phyloP scores from a whole-genome alignment of 2,329 filamentous ascomycete genomes.

The Botrytis tulipae region DNA sequence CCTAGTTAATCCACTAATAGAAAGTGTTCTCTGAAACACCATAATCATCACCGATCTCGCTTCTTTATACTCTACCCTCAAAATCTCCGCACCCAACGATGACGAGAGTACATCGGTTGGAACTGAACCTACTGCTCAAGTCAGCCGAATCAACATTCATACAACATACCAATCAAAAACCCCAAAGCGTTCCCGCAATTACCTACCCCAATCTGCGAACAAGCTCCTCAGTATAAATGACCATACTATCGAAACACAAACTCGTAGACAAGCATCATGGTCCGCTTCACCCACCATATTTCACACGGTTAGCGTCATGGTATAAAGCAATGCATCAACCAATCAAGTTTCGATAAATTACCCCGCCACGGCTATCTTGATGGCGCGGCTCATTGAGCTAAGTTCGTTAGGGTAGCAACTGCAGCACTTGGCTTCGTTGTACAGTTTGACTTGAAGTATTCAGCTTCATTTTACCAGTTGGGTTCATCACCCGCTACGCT shows the following conservation, averaged over 20 bases:
- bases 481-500: background rate
- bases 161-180: background rate
- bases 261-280: background rate
- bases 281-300: background rate
- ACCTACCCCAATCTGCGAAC: background rate
- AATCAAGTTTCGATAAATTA: background rate
- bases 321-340: accelerated
- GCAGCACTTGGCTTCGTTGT: background rate
- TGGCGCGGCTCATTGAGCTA: background rate
- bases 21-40: background rate
- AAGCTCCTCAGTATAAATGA: accelerated
- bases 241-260: background rate
- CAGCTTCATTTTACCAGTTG: background rate
- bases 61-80: background rate
- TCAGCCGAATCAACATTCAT: background rate
- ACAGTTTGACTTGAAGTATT: background rate
- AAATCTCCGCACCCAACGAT: no score
- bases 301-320: background rate
- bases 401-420: background rate
- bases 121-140: background rate
- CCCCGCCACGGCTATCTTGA: background rate
- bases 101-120: background rate
- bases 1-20: accelerated
- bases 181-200: accelerated
- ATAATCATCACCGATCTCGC: background rate